phyloP scores from a whole-genome alignment of 352 stramenopile genomes.

The Phytophthora vignae region DNA sequence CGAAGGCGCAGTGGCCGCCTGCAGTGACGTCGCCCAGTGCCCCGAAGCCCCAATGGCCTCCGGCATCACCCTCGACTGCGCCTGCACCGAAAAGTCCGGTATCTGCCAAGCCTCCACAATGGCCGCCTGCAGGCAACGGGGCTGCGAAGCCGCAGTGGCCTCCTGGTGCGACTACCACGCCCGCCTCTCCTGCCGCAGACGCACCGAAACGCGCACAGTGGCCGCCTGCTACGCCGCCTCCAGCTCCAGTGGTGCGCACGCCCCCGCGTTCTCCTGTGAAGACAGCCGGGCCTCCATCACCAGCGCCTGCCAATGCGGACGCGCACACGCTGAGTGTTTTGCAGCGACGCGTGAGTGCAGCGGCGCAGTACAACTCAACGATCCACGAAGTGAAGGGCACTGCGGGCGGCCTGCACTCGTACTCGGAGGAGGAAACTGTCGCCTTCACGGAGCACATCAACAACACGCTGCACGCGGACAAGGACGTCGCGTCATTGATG shows the following conservation, averaged over 20 bases:
- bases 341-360: constrained; percentile 68
- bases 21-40: constrained; percentile 23
- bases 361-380: constrained; percentile 65
- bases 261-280: constrained; percentile 32
- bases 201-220: constrained; percentile 57
- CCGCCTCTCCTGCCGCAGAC: constrained; percentile 7
- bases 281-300: constrained; percentile 12
- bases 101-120: constrained; percentile 24
- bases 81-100: constrained; percentile 30
- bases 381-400: constrained; percentile 87
- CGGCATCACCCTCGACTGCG: constrained; percentile 29
- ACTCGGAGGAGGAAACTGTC: constrained; percentile 90
- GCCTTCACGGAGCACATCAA: constrained; percentile 95
- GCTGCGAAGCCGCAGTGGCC: constrained; percentile 56
- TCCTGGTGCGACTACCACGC: constrained; percentile 5
- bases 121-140: constrained; percentile 23
- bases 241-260: constrained; percentile 29
- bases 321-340: constrained; percentile 65
- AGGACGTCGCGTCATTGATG: constrained; percentile 66
- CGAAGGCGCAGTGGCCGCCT: constrained; percentile 51
- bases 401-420: constrained; percentile 84
- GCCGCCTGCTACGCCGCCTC: constrained; percentile 49
- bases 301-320: constrained; percentile 35
- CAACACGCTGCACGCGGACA: constrained; percentile 80
- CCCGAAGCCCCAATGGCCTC: constrained; percentile 40